phyloP scores from a whole-genome alignment of 345 rosid genomes.

The Ceriops tagal region DNA sequence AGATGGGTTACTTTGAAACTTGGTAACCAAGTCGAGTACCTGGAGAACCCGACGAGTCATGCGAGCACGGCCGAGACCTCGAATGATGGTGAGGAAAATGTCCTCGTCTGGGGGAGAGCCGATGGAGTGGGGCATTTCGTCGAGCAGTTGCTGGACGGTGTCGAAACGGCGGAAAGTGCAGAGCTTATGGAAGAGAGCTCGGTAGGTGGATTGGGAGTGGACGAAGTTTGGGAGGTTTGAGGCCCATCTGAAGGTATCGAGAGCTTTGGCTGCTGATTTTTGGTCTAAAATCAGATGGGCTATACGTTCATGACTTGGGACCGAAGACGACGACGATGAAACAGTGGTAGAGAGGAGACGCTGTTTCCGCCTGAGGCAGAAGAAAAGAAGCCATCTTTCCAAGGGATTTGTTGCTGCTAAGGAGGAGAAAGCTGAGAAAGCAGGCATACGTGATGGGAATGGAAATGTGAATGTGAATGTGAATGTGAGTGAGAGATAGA shows the following conservation, averaged over 20 bases:
- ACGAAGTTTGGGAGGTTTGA: constrained; percentile 52
- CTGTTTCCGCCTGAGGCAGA: constrained; percentile 15
- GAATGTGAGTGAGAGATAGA: no score
- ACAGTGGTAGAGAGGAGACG: constrained; percentile 24
- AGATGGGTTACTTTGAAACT: constrained; percentile 50
- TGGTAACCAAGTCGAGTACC: constrained; percentile 52
- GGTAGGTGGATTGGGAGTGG: constrained; percentile 79
- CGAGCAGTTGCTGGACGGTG: constrained; percentile 66
- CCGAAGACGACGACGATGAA: constrained; percentile 13
- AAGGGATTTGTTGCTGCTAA: no score
- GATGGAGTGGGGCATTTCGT: constrained; percentile 69
- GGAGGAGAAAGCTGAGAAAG: no score
- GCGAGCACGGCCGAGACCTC: constrained; percentile 67
- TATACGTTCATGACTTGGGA: constrained; percentile 59
- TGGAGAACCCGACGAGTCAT: constrained; percentile 44
- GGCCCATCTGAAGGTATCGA: constrained; percentile 78
- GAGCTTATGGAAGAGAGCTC: constrained; percentile 57
- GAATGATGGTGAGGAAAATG: constrained; percentile 57
- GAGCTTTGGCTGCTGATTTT: constrained; percentile 54
- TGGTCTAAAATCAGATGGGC: constrained; percentile 67
- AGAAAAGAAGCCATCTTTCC: constrained; percentile 5
- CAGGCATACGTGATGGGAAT: no score
- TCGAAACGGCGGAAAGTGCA: constrained; percentile 62
- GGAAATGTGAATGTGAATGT: no score
- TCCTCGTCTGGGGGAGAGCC: constrained; percentile 66